Base-by-base conservation (phyloP, 768 basidiomycete genomes). In the Boletus tomentosulus region DNA sequence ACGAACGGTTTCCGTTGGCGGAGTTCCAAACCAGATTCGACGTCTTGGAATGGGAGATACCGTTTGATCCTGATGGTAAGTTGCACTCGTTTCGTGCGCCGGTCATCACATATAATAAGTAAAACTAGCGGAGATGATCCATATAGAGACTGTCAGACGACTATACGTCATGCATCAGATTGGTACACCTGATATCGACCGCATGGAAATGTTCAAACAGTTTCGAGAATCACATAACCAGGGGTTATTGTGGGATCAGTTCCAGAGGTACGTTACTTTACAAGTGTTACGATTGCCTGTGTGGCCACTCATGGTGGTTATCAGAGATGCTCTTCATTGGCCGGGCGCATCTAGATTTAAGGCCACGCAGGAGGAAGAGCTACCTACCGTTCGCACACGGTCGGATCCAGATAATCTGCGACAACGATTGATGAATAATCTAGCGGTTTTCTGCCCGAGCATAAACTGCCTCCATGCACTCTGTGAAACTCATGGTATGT, bases 51-150 rank as follows among this genome's bases (percentile, higher is more conserved):
- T 74, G 73, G 82, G 74, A 76, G 52, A 57, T 53, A 0, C 69
- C 75, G 41, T 70, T 74, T 45, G 60, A 83, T 64, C 80, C 81
- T 0, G 82, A 84, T 51, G 57, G 82, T 83, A 51, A 71, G 78
- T 65, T 0, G 1, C 2, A 46, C 56, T 25, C 34, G 8, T 51
- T 31, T 41, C 15, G 19, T 43, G 27, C 22, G 41, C 1, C 4
- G 6, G 13, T 38, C 31, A 34, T 41, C 4, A 22, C 48, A 11
- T 22, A 30, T 30, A 24, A 24, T 4, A 19, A 25, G 9, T 4
- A 22, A 41, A 22, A 42, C 30, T 34, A 83, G 83, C 65, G 57
- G 79, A 81, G 57, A 64, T 79, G 19, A 76, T 84, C 15, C 72
- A 75, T 48, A 60, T 78, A 6, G 78, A 83, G 63, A 68, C 75